Evolutionary conservation across 2,329 filamentous ascomycete species (phyloP).

Genomic region (Parascedosporium putredinis): DNA sequence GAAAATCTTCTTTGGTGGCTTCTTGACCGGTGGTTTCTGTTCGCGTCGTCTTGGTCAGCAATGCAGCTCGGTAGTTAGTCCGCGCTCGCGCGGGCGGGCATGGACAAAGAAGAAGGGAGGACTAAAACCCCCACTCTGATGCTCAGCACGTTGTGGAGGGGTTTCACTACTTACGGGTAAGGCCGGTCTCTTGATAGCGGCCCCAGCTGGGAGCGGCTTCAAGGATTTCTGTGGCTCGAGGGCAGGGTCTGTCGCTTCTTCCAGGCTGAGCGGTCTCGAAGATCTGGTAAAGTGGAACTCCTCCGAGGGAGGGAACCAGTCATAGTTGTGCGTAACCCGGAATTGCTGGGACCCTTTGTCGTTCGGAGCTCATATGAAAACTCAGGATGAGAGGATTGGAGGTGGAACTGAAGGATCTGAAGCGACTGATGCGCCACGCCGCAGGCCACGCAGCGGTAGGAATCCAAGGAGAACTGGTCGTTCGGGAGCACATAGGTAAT

Average conservation of each 20-base stretch:
- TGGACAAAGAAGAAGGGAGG: too few species aligned
- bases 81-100: too few species aligned
- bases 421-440: conserved; percentile 36
- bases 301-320: conserved; percentile 20
- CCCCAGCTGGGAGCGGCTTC: background rate
- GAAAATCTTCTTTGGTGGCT: conserved; percentile 18
- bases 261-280: background rate
- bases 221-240: too few species aligned
- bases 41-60: too few species aligned
- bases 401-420: conserved; percentile 36
- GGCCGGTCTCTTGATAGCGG: background rate
- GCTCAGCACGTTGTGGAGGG: too few species aligned
- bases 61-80: too few species aligned
- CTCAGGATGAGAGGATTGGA: conserved; percentile 33
- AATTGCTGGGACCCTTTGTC: conserved; percentile 28
- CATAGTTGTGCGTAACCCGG: conserved; percentile 24
- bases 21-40: background rate
- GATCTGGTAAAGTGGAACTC: conserved; percentile 7
- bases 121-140: background rate
- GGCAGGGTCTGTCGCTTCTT: too few species aligned
- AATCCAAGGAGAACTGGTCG: conserved; percentile 36
- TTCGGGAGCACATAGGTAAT: conserved; percentile 35
- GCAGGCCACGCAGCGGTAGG: conserved; percentile 41
- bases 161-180: background rate
- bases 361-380: conserved; percentile 31